phyloP scores from a whole-genome alignment of 2,329 filamentous ascomycete genomes.

The Aspergillus phoenicis region DNA sequence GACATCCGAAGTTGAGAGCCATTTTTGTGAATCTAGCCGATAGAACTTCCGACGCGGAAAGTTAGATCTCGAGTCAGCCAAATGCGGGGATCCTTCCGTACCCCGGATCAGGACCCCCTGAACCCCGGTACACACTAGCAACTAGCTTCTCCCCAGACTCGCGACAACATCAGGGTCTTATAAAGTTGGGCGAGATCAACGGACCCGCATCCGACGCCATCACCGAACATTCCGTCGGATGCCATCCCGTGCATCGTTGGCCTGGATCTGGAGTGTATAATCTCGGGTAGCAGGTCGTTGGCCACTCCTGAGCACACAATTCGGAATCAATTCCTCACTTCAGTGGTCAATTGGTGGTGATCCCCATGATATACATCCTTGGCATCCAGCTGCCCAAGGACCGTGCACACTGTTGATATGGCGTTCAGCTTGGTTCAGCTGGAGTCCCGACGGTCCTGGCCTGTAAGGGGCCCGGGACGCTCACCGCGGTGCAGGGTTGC shows the following conservation, averaged over 20 bases:
- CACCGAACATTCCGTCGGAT: constrained; percentile 2
- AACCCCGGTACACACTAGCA: neutral
- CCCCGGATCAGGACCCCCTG: neutral
- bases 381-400: neutral
- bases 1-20: neutral
- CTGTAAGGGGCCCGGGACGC: neutral
- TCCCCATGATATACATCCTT: neutral
- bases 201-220: neutral
- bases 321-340: constrained; percentile 16
- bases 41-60: neutral
- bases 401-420: neutral
- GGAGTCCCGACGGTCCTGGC: neutral
- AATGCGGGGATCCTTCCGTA: neutral
- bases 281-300: constrained; percentile 10
- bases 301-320: neutral
- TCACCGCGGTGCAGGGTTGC: neutral
- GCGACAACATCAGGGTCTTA: neutral
- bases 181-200: neutral
- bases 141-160: neutral
- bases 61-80: neutral
- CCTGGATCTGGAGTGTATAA: constrained; percentile 8
- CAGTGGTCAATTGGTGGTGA: constrained; percentile 7
- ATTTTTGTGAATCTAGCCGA: neutral
- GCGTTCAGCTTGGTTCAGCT: neutral
- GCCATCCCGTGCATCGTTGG: neutral